phyloP scores from a whole-genome alignment of 2,329 filamentous ascomycete genomes.

The Shiraia bambusicola region DNA sequence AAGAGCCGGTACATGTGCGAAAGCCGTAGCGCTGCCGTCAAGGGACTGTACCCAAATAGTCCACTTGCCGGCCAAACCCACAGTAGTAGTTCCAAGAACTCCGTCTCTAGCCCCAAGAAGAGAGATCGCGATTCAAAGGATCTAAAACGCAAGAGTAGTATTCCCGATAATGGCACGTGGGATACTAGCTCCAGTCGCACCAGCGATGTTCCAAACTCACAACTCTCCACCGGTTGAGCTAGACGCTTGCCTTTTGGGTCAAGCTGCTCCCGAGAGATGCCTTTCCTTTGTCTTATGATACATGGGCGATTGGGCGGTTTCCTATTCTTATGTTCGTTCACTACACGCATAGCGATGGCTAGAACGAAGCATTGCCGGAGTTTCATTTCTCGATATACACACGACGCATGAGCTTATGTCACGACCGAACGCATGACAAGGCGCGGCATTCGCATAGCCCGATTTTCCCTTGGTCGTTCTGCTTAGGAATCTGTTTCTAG shows the following conservation, averaged over 20 bases:
- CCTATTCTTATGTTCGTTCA: not conserved
- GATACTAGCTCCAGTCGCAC: conserved; percentile 27
- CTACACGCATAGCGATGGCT: conserved; percentile 5
- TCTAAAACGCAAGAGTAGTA: conserved; percentile 17
- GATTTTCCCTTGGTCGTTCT: not conserved
- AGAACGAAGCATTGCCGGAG: conserved; percentile 5
- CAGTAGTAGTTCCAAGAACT: conserved; percentile 19
- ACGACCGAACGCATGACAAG: conserved; percentile 7
- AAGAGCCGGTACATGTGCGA: conserved; percentile 38
- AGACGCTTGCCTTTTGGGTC: conserved; percentile 7
- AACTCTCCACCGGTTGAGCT: conserved; percentile 14
- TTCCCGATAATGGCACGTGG: conserved; percentile 29
- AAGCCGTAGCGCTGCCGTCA: conserved; percentile 42
- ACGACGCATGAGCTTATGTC: conserved; percentile 10
- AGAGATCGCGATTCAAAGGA: conserved; percentile 17
- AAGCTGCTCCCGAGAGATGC: conserved; percentile 8
- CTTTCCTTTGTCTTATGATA: conserved; percentile 6
- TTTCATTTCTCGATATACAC: conserved; percentile 4
- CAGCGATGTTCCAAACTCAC: conserved; percentile 18
- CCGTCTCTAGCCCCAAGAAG: conserved; percentile 19
- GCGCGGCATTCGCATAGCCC: not conserved
- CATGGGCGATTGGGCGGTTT: conserved; percentile 1
- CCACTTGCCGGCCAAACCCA: conserved; percentile 24
- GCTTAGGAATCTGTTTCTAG: not conserved
- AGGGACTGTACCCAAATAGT: conserved; percentile 41